Conservation (phyloP, 768 basidiomycete genomes). For the Cystofilobasidium ferigula region DNA sequence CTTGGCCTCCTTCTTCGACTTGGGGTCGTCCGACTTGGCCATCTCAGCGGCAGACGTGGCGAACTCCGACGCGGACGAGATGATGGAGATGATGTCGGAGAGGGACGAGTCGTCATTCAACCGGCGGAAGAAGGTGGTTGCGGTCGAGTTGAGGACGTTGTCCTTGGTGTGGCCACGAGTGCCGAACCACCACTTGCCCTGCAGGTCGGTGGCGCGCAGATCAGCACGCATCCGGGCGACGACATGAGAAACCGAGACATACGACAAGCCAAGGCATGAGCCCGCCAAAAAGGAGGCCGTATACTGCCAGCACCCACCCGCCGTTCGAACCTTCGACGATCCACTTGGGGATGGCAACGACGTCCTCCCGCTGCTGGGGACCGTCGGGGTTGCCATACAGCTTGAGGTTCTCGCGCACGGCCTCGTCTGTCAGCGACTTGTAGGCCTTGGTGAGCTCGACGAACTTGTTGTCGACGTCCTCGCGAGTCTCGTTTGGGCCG, state of each 20-base stretch:
- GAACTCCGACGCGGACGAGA: constrained; percentile 46
- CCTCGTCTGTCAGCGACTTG: constrained; percentile 81
- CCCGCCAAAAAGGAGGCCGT: constrained; percentile 78
- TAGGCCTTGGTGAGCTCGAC: constrained; percentile 95
- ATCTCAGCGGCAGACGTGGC: not conserved
- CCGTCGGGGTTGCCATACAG: constrained; percentile 92
- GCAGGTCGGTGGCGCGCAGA: not conserved
- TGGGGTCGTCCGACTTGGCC: not conserved
- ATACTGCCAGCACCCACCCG: constrained; percentile 75
- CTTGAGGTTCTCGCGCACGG: constrained; percentile 77
- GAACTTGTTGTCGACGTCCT: constrained; percentile 73
- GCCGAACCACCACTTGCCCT: constrained; percentile 97
- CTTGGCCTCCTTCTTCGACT: constrained; percentile 20
- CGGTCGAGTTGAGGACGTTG: constrained; percentile 67
- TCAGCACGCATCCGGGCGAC: not conserved
- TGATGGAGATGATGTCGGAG: constrained; percentile 57
- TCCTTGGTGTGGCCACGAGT: constrained; percentile 82
- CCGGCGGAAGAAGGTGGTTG: constrained; percentile 75
- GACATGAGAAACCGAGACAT: constrained; percentile 30
- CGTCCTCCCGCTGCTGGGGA: constrained; percentile 84
- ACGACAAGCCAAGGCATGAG: constrained; percentile 76
- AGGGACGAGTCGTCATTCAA: constrained; percentile 69
- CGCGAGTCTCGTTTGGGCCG: constrained; percentile 68
- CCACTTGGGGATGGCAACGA: constrained; percentile 89
- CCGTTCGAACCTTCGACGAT: constrained; percentile 85